Conservation (phyloP, 2,329 filamentous ascomycete genomes). For the Chrysoporthe cubensis region DNA sequence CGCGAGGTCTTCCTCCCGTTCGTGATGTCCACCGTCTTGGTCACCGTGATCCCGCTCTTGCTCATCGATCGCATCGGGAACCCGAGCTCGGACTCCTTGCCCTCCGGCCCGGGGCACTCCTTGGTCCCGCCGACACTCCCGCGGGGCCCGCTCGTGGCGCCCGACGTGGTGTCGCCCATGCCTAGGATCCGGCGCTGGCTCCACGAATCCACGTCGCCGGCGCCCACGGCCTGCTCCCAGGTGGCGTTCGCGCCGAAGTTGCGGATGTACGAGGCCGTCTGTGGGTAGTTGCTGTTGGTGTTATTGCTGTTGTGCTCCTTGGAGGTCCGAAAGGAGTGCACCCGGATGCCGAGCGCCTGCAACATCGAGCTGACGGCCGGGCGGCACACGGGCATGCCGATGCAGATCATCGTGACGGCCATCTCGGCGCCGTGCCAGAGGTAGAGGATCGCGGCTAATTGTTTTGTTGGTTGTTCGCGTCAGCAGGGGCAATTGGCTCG, state of each 20-base stretch:
- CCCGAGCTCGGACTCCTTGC: constrained; percentile 15
- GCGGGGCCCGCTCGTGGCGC: neutral
- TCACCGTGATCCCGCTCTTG: constrained; percentile 27
- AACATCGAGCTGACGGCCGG: constrained; percentile 26
- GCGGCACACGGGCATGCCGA: constrained; percentile 26
- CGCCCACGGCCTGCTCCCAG: constrained; percentile 15
- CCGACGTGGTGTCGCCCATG: constrained; percentile 14
- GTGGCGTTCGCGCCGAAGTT: constrained; percentile 18
- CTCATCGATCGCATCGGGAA: constrained; percentile 17
- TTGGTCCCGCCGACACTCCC: neutral
- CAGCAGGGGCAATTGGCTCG: too few relatives aligned
- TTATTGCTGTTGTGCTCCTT: constrained; percentile 12
- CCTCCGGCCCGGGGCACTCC: neutral
- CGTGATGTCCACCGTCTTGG: constrained; percentile 27
- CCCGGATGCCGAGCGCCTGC: constrained; percentile 22
- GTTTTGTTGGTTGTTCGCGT: too few relatives aligned
- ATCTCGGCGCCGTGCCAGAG: constrained; percentile 29
- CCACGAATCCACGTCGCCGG: constrained; percentile 22
- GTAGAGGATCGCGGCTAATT: constrained; percentile 26
- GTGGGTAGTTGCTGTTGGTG: constrained; percentile 7
- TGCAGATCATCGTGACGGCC: constrained; percentile 30
- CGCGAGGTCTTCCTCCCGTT: neutral
- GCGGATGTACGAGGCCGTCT: constrained; percentile 16
- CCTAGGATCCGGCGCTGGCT: constrained; percentile 26
- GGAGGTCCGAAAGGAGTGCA: constrained; percentile 5